Evolutionary conservation across 768 basidiomycete species (phyloP).

Genomic region (Mycena venus): DNA sequence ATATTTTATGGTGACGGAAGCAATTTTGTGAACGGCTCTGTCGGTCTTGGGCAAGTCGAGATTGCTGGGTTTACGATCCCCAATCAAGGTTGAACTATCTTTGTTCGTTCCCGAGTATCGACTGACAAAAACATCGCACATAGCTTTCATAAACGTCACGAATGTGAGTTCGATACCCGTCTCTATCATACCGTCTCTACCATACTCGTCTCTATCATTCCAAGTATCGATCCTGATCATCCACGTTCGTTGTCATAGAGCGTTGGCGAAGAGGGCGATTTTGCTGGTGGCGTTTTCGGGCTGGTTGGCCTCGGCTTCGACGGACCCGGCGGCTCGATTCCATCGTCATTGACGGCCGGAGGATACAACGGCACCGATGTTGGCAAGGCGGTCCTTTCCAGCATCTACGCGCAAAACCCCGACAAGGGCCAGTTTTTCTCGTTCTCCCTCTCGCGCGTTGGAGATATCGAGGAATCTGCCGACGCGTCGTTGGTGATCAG

Average conservation of each 20-base stretch:
- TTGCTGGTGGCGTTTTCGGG: conserved; percentile 43
- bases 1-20: conserved; percentile 52
- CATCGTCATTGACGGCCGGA: neutral
- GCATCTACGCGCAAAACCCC: conserved; percentile 53
- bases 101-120: neutral
- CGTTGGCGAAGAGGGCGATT: conserved; percentile 24
- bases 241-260: conserved; percentile 11
- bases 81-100: conserved; percentile 29
- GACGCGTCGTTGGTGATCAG: conserved; percentile 59
- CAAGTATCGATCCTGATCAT: neutral
- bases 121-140: neutral
- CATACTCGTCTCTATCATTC: neutral
- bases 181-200: neutral
- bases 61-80: conserved; percentile 46
- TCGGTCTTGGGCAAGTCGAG: conserved; percentile 47
- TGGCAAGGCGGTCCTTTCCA: conserved; percentile 50
- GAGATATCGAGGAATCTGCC: conserved; percentile 53
- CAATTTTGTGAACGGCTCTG: conserved; percentile 50
- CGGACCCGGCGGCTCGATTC: conserved; percentile 34
- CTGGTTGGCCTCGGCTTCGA: conserved; percentile 53
- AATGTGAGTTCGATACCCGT: conserved; percentile 8
- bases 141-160: conserved; percentile 48
- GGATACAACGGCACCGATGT: conserved; percentile 30
- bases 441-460: conserved; percentile 56
- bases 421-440: conserved; percentile 54